Percentiles rank a stretch among this genome's conserved stretches.
Conservation (phyloP, 495 filamentous ascomycete genomes). For the Jackrogersella minutella region DNA sequence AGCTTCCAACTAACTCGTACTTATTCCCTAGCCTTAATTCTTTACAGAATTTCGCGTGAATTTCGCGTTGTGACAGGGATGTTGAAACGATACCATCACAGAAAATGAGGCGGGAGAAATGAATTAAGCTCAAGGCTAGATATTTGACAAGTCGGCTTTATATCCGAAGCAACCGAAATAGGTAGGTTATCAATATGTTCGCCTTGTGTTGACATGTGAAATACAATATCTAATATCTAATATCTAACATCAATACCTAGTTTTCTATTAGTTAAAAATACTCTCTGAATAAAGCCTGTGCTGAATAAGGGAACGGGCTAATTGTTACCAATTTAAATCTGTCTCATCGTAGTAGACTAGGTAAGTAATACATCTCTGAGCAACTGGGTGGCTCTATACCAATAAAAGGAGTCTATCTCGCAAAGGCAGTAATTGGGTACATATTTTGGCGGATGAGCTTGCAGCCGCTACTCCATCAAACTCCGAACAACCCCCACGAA, state of each 20-base stretch:
- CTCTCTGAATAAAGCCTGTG: not conserved
- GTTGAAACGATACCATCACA: slow-evolving; percentile 35
- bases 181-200: not conserved
- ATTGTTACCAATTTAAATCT: slow-evolving; percentile 18
- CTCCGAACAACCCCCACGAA: not conserved
- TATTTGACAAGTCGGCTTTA: slow-evolving; percentile 1
- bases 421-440: slow-evolving; percentile 5
- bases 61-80: slow-evolving; percentile 37
- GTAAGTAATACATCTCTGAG: slow-evolving; percentile 15
- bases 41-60: slow-evolving; percentile 1
- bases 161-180: not conserved
- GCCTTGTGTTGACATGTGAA: not conserved
- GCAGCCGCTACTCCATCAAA: slow-evolving; percentile 4
- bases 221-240: slow-evolving; percentile 3
- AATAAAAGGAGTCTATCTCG: slow-evolving; percentile 15
- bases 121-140: slow-evolving; percentile 2
- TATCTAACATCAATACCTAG: not conserved
- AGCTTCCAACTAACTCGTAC: slow-evolving; percentile 23
- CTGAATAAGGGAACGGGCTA: not conserved
- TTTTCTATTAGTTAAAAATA: not conserved
- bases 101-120: slow-evolving; percentile 40
- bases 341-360: slow-evolving; percentile 16
- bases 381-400: not conserved
- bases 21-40: slow-evolving; percentile 20
- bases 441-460: slow-evolving; percentile 7